A percentile compares a stretch with the other conserved stretches of the same genome.
Evolutionary conservation across 1,284 basidiomycete species (phyloP).

Genomic region (Xerocomus nothofagi): DNA sequence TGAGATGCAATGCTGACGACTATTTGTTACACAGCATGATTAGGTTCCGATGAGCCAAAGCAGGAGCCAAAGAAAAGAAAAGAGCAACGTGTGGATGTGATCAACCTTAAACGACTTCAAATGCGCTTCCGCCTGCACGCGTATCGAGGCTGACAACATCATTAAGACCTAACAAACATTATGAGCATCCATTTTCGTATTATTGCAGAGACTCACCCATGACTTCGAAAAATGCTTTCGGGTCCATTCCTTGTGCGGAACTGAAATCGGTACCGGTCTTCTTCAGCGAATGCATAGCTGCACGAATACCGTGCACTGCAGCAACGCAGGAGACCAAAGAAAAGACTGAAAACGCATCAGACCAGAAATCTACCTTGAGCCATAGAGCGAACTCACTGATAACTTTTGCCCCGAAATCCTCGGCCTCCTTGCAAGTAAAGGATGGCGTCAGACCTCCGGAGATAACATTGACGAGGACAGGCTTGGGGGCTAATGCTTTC

Average conservation of each 20-base stretch:
- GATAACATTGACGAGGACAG: slow-evolving; percentile 76
- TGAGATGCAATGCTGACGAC: slow-evolving; percentile 14
- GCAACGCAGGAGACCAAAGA: slow-evolving; percentile 71
- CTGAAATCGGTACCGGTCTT: slow-evolving; percentile 73
- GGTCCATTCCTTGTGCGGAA: slow-evolving; percentile 73
- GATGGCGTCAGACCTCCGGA: slow-evolving; percentile 75
- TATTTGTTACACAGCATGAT: slow-evolving; percentile 25
- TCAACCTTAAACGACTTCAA: slow-evolving; percentile 44
- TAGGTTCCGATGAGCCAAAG: slow-evolving; percentile 1
- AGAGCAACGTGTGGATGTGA: not conserved
- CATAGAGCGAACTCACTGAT: slow-evolving; percentile 52
- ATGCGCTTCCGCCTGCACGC: slow-evolving; percentile 59
- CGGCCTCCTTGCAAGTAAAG: slow-evolving; percentile 67
- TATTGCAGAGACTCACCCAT: slow-evolving; percentile 47
- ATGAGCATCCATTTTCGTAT: not conserved
- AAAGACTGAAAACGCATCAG: slow-evolving; percentile 46
- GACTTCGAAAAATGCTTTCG: slow-evolving; percentile 72
- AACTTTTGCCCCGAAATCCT: slow-evolving; percentile 69
- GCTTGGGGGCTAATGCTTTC: slow-evolving; percentile 65
- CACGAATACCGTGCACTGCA: slow-evolving; percentile 68
- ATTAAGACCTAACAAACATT: slow-evolving; percentile 44
- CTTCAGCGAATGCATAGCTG: slow-evolving; percentile 70
- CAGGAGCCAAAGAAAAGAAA: not conserved
- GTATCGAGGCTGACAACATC: slow-evolving; percentile 59
- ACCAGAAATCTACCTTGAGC: not conserved